phyloP scores from a whole-genome alignment of 257 asterid species.

The Scutellaria barbata region DNA sequence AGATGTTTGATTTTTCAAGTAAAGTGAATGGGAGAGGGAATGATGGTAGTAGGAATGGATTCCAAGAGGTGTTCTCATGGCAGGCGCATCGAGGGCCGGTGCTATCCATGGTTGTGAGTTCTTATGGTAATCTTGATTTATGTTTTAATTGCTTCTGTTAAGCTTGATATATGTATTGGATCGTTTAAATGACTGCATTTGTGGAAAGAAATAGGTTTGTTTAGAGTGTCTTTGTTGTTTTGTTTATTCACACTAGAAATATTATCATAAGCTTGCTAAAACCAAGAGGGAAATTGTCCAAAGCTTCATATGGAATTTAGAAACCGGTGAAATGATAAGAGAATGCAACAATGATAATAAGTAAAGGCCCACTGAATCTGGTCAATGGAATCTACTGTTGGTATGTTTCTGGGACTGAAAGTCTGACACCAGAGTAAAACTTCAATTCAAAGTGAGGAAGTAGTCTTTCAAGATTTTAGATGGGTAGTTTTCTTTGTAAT shows the following conservation, averaged over 20 bases:
- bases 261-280: not conserved
- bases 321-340: not conserved
- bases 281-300: not conserved
- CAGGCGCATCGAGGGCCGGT: constrained; percentile 91
- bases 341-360: not conserved
- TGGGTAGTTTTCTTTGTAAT: not conserved
- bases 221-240: constrained; percentile 24
- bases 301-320: constrained; percentile 10
- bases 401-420: not conserved
- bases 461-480: not conserved
- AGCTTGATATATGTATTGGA: constrained; percentile 8
- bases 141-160: constrained; percentile 23
- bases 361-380: not conserved
- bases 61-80: constrained; percentile 78
- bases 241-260: constrained; percentile 14
- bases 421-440: not conserved
- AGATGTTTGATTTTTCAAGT: constrained; percentile 50
- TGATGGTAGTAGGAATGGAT: constrained; percentile 43
- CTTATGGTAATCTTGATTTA: constrained; percentile 62
- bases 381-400: constrained; percentile 8
- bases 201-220: constrained; percentile 12
- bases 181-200: constrained; percentile 14
- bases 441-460: constrained; percentile 4
- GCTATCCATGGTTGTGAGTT: constrained; percentile 76
- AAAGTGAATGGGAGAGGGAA: constrained; percentile 39